phyloP scores from a whole-genome alignment of 306 rosid genomes.

The Cucumis hystrix region DNA sequence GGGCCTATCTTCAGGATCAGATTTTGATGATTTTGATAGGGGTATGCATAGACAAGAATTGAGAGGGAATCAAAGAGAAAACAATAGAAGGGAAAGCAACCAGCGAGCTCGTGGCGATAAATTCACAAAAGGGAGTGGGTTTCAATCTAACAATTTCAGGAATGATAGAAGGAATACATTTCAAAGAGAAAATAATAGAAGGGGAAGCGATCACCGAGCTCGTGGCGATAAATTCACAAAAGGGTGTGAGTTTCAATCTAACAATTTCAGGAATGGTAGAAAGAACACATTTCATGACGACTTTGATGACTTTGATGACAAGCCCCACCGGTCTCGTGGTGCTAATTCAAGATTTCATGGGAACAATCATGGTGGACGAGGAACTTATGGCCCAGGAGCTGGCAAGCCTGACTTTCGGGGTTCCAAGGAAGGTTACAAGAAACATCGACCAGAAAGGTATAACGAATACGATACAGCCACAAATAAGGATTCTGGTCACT shows the following conservation, averaged over 20 bases:
- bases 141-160: slow-evolving; percentile 25
- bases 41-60: slow-evolving; percentile 4
- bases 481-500: slow-evolving; percentile 29
- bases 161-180: slow-evolving; percentile 28
- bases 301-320: slow-evolving; percentile 10
- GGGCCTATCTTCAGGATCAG: slow-evolving; percentile 19
- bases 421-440: slow-evolving; percentile 16
- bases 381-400: slow-evolving; percentile 20
- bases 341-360: slow-evolving; percentile 24
- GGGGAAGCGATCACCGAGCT: slow-evolving; percentile 6
- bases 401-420: slow-evolving; percentile 14
- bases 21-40: slow-evolving; percentile 14
- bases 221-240: slow-evolving; percentile 14
- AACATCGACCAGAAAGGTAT: slow-evolving; percentile 17
- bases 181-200: not conserved
- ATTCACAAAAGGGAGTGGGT: slow-evolving; percentile 17
- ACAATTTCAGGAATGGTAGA: slow-evolving; percentile 24
- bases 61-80: slow-evolving; percentile 11
- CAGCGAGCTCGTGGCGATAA: slow-evolving; percentile 11
- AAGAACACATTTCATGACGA: slow-evolving; percentile 21
- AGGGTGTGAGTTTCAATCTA: slow-evolving; percentile 23
- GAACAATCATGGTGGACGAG: slow-evolving; percentile 17
- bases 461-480: slow-evolving; percentile 21
- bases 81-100: slow-evolving; percentile 1
- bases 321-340: slow-evolving; percentile 22